These are phyloP conservation scores for Zygoascus meyerae DNA, from an alignment of 1,139 yeast species.

Conservation along the genomic window DNA sequence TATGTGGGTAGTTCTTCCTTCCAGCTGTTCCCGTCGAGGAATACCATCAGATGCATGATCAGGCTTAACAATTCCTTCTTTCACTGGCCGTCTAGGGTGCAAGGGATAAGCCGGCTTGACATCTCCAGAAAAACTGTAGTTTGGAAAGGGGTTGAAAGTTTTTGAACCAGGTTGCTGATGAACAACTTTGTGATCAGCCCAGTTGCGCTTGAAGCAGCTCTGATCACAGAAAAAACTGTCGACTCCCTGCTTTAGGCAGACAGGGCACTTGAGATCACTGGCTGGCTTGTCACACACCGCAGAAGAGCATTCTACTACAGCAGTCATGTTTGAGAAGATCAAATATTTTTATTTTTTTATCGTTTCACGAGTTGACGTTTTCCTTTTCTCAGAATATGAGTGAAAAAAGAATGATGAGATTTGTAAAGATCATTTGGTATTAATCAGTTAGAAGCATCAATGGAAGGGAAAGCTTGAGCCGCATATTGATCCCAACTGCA, in stretches of 20 bases:
- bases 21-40: conserved; percentile 71
- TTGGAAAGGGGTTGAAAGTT: conserved; percentile 81
- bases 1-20: conserved; percentile 65
- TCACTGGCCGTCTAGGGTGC: conserved; percentile 61
- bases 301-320: conserved; percentile 18
- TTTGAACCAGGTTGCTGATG: conserved; percentile 41
- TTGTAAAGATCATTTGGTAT: no score
- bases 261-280: conserved; percentile 80
- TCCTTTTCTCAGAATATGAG: no score
- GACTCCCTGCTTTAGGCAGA: conserved; percentile 70
- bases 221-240: conserved; percentile 74
- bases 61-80: conserved; percentile 66
- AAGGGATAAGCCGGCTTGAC: conserved; percentile 80
- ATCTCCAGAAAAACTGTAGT: conserved; percentile 64
- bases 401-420: no score
- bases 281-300: conserved; percentile 85
- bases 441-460: no score
- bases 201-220: conserved; percentile 71
- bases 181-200: conserved; percentile 52
- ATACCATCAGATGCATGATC: conserved; percentile 81
- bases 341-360: no score
- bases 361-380: no score
- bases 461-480: neutral
- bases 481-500: conserved; percentile 1
- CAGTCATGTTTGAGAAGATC: no score